Evolutionary conservation across 345 rosid genomes (phyloP).

Genomic region (Citrus australasica): DNA sequence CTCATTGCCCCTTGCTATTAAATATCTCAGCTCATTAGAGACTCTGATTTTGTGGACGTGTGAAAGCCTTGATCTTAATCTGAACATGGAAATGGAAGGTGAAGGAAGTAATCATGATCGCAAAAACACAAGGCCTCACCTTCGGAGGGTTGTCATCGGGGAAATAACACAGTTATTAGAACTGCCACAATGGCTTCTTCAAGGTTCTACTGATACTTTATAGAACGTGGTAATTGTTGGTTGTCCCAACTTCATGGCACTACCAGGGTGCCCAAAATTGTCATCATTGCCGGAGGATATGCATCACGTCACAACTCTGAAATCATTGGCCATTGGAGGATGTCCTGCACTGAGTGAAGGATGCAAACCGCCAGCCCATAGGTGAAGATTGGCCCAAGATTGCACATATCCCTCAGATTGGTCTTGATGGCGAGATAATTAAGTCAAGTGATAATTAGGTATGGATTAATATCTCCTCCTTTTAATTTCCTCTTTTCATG

Average conservation of each 20-base stretch:
- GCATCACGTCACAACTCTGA: no score
- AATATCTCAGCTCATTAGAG: conserved; percentile 12
- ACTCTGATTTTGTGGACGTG: conserved; percentile 11
- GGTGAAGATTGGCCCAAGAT: conserved; percentile 18
- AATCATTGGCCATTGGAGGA: no score
- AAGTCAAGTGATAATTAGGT: no score
- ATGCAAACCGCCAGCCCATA: not conserved
- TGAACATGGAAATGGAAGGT: not conserved
- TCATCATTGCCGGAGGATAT: conserved; percentile 17
- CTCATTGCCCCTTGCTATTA: conserved; percentile 15
- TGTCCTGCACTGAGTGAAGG: conserved; percentile 10
- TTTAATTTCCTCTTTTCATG: no score
- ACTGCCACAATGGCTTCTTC: conserved; percentile 30
- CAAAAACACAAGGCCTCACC: not conserved
- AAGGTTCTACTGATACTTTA: conserved; percentile 9
- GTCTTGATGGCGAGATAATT: no score
- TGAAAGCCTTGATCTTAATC: conserved; percentile 1
- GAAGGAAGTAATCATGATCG: not conserved
- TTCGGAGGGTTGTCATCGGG: not conserved
- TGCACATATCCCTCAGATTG: no score
- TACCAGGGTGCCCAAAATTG: conserved; percentile 17
- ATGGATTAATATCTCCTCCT: no score
- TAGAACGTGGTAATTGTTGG: not conserved
- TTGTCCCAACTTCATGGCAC: conserved; percentile 15
- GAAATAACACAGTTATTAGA: conserved; percentile 11